These are phyloP conservation scores for Amphicarpaea edgeworthii DNA, from an alignment of 306 rosid genomes.

Conservation along the genomic window DNA sequence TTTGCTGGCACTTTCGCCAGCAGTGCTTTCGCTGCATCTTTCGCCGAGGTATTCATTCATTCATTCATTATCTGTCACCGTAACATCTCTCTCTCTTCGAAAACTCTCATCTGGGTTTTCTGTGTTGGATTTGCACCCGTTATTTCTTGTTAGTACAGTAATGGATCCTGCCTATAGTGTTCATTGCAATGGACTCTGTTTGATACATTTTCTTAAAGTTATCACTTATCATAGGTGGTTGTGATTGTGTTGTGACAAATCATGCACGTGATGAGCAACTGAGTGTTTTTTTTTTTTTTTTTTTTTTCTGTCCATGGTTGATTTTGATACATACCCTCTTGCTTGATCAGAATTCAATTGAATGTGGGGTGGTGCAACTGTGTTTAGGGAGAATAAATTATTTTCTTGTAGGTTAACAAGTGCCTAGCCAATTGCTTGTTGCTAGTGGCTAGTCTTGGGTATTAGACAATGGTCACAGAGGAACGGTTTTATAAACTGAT, in stretches of 20 bases:
- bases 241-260: slow-evolving; percentile 11
- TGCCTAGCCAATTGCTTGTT: slow-evolving; percentile 3
- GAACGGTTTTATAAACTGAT: neutral
- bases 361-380: slow-evolving; percentile 22
- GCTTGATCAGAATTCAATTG: slow-evolving; percentile 16
- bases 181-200: slow-evolving; percentile 1
- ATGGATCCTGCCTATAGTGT: slow-evolving; percentile 9
- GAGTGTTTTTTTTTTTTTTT: neutral
- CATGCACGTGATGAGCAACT: slow-evolving; percentile 1
- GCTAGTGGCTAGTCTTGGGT: neutral
- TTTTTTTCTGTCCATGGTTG: neutral
- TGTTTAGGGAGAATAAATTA: neutral
- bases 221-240: neutral
- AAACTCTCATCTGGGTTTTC: slow-evolving; percentile 23
- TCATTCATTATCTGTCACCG: neutral
- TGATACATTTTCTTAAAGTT: neutral
- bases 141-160: neutral
- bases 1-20: slow-evolving; percentile 71
- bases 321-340: slow-evolving; percentile 18
- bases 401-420: slow-evolving; percentile 8
- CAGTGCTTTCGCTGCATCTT: slow-evolving; percentile 82
- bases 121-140: neutral
- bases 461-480: neutral
- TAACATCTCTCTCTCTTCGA: neutral
- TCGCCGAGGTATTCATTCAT: slow-evolving; percentile 85